Evolutionary conservation across 73 alveolate genomes (phyloP).

Genomic region (Paramecium biaurelia): DNA sequence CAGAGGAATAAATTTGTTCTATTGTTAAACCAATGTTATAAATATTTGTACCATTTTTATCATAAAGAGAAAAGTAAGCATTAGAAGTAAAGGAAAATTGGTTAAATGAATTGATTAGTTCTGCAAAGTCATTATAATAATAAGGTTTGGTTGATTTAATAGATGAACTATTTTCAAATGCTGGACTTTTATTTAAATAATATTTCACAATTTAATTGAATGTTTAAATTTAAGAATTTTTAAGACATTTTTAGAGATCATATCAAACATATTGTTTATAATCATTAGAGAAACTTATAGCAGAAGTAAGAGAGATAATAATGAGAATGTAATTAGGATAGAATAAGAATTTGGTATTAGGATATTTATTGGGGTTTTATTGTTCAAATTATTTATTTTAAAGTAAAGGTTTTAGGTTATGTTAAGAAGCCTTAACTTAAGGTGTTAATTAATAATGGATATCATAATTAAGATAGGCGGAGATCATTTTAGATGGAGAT

Average conservation of each 20-base stretch:
- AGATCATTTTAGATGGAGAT: not conserved
- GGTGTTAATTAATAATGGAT: slow-evolving; percentile 20
- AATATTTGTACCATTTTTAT: slow-evolving; percentile 22
- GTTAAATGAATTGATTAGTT: not conserved
- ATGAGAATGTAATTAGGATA: not conserved
- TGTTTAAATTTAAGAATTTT: not conserved
- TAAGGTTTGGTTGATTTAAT: not conserved
- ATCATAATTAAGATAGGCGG: not conserved
- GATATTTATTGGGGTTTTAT: not conserved
- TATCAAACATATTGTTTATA: slow-evolving; percentile 9
- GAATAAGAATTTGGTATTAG: not conserved
- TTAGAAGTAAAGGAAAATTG: slow-evolving; percentile 29
- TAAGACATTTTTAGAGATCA: not conserved
- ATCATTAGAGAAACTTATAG: not conserved
- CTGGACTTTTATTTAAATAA: not conserved
- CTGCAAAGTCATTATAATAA: not conserved
- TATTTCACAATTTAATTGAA: not conserved
- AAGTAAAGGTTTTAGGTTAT: not conserved
- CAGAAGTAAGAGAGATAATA: not conserved
- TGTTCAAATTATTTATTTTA: not conserved
- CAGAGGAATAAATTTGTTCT: not conserved
- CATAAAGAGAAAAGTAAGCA: not conserved
- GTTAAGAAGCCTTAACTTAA: not conserved
- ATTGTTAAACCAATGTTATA: slow-evolving; percentile 18
- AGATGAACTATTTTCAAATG: not conserved